Percentiles rank a stretch among this genome's conserved stretches.
phyloP scores from a whole-genome alignment of 2,329 filamentous ascomycete genomes.

The Ophiosphaerella narmari region DNA sequence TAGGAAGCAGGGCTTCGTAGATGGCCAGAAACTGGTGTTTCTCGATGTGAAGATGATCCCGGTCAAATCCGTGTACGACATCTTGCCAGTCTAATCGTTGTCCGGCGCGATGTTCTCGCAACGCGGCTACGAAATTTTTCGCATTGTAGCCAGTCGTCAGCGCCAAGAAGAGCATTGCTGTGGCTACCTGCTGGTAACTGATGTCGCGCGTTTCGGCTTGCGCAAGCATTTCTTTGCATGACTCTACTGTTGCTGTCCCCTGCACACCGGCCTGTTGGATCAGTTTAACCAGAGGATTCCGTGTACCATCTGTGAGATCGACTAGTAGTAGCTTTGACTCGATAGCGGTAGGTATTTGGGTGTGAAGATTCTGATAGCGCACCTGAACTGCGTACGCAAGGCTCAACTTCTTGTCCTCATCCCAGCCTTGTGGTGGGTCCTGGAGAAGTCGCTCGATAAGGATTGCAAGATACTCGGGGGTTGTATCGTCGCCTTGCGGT shows the following conservation, averaged over 20 bases:
- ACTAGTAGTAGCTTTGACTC: conserved; percentile 72
- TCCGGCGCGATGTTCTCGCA: conserved; percentile 60
- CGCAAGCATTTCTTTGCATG: conserved; percentile 64
- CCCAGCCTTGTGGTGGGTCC: conserved; percentile 84
- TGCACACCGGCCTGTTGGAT: conserved; percentile 77
- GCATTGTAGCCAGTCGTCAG: conserved; percentile 67
- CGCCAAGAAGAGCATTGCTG: conserved; percentile 73
- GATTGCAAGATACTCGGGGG: conserved; percentile 71
- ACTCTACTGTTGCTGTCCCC: conserved; percentile 76
- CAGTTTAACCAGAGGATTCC: conserved; percentile 63
- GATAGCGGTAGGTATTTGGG: conserved; percentile 70
- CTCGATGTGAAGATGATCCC: conserved; percentile 74
- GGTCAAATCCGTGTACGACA: conserved; percentile 80
- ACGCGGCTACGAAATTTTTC: conserved; percentile 68
- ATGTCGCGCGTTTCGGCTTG: conserved; percentile 66
- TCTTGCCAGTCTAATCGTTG: conserved; percentile 67
- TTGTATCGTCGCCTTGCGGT: conserved; percentile 68
- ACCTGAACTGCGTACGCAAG: conserved; percentile 63
- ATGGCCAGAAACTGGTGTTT: conserved; percentile 79
- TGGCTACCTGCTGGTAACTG: conserved; percentile 80
- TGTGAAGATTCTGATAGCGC: conserved; percentile 68
- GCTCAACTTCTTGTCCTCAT: conserved; percentile 73
- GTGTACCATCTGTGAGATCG: conserved; percentile 64
- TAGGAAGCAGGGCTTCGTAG: conserved; percentile 76
- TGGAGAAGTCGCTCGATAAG: conserved; percentile 87